phyloP scores from a whole-genome alignment of 73 alveolate species.

The Blepharisma stoltei region DNA sequence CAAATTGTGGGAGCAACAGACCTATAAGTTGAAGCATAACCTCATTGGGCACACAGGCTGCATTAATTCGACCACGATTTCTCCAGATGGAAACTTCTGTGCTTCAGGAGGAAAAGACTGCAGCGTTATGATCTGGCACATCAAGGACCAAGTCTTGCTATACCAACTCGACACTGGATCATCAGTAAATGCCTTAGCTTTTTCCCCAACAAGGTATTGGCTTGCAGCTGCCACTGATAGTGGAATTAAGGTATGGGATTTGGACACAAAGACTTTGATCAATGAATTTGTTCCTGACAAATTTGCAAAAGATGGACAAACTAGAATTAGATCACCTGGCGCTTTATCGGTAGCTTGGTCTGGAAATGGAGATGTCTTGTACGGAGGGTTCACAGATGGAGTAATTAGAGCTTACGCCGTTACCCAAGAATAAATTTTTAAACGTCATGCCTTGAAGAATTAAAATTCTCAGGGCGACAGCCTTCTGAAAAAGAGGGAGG shows the following conservation, averaged over 20 bases:
- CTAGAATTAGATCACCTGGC: constrained; percentile 42
- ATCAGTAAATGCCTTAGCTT: constrained; percentile 72
- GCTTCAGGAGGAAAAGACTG: constrained; percentile 98
- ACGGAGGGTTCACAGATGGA: constrained; percentile 63
- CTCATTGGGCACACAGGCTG: constrained; percentile 82
- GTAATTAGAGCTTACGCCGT: constrained; percentile 50
- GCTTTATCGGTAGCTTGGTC: constrained; percentile 58
- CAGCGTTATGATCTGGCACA: constrained; percentile 88
- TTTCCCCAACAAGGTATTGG: constrained; percentile 86
- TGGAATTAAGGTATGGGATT: constrained; percentile 70
- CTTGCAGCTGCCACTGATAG: constrained; percentile 80
- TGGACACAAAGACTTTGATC: constrained; percentile 51
- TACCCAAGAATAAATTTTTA: no score
- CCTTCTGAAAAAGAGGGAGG: no score
- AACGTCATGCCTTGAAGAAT: no score
- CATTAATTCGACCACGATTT: constrained; percentile 66
- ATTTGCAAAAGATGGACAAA: constrained; percentile 31
- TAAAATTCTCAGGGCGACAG: no score
- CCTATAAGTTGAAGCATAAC: constrained; percentile 75
- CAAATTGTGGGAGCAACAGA: constrained; percentile 77
- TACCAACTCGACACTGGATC: constrained; percentile 73
- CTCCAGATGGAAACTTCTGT: constrained; percentile 72
- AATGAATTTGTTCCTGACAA: constrained; percentile 43
- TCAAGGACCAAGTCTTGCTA: constrained; percentile 88
- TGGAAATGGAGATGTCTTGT: constrained; percentile 58